A percentile compares a stretch with the other conserved stretches of the same genome.
These are phyloP conservation scores for Sporothrix mexicana DNA, from an alignment of 2,329 filamentous ascomycete species.

Conservation along the genomic window DNA sequence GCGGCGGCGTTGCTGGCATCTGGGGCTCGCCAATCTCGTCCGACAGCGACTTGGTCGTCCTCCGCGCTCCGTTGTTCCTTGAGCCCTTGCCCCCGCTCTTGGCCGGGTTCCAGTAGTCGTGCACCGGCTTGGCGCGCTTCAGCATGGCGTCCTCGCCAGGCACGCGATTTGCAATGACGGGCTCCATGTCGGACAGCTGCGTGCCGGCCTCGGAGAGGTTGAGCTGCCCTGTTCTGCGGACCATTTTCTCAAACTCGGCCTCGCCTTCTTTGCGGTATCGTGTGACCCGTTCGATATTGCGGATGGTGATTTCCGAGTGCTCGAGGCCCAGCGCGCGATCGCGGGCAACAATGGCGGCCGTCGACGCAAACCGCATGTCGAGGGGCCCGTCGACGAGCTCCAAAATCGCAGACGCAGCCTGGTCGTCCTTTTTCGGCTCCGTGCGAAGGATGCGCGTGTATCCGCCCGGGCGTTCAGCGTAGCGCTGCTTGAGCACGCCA, in stretches of 20 bases:
- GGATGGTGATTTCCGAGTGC: conserved; percentile 72
- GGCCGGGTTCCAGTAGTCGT: conserved; percentile 22
- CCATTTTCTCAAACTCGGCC: conserved; percentile 70
- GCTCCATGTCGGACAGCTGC: conserved; percentile 38
- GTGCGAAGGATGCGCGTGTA: conserved; percentile 95
- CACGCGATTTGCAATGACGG: conserved; percentile 30
- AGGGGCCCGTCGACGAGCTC: conserved; percentile 93
- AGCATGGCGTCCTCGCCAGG: conserved; percentile 34
- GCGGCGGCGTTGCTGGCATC: not conserved
- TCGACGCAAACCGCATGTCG: conserved; percentile 94
- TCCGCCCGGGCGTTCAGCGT: conserved; percentile 78
- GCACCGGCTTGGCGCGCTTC: conserved; percentile 26
- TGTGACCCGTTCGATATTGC: conserved; percentile 85
- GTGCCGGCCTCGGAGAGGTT: conserved; percentile 41
- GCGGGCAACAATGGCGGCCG: conserved; percentile 79
- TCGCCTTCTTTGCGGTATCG: conserved; percentile 71
- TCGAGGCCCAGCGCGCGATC: conserved; percentile 60
- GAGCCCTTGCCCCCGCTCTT: not conserved
- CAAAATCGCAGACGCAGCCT: conserved; percentile 87
- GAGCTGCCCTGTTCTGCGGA: conserved; percentile 51
- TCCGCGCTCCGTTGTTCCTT: not conserved
- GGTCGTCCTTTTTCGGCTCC: conserved; percentile 81
- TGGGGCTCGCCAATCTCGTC: conserved; percentile 33
- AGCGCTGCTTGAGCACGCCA: conserved; percentile 78
- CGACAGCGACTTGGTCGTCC: not conserved